Percentiles rank a stretch among this genome's conserved stretches.
phyloP scores from a whole-genome alignment of 2,329 filamentous ascomycete genomes.

The Neospermospora avenae region DNA sequence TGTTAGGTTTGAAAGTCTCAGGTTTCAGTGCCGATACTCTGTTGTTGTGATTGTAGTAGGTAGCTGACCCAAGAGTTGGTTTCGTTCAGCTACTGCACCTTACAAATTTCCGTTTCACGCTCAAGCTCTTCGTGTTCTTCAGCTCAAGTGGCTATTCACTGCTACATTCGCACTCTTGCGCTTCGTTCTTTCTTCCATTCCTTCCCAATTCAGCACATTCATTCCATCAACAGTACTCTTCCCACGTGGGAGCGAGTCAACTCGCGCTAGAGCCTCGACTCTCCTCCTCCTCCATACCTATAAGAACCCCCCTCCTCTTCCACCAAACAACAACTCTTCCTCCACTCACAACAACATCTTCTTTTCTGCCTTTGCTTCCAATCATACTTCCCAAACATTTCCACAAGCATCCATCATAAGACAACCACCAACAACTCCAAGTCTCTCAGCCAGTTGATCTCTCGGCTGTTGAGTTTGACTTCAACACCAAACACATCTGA shows the following conservation, averaged over 20 bases:
- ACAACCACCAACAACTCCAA: constrained; percentile 2
- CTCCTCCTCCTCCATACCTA: not conserved
- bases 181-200: not conserved
- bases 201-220: not conserved
- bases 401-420: not conserved
- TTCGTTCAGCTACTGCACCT: not conserved
- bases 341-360: not conserved
- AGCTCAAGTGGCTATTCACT: not conserved
- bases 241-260: not conserved
- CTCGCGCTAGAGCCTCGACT: not conserved
- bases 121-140: not conserved
- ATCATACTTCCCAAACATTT: not conserved
- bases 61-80: not conserved
- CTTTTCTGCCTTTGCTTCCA: not conserved
- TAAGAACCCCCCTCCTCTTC: not conserved
- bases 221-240: not conserved
- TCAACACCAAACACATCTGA: constrained; percentile 2
- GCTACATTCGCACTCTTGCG: not conserved
- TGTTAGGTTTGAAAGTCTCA: no score
- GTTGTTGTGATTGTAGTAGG: not conserved
- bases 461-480: constrained; percentile 18
- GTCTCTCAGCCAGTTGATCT: constrained; percentile 14
- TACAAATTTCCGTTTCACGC: not conserved
- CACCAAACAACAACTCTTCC: not conserved
- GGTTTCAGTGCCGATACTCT: no score